Base-by-base conservation (phyloP, 257 asterid genomes). In the Capsicum pubescens region DNA sequence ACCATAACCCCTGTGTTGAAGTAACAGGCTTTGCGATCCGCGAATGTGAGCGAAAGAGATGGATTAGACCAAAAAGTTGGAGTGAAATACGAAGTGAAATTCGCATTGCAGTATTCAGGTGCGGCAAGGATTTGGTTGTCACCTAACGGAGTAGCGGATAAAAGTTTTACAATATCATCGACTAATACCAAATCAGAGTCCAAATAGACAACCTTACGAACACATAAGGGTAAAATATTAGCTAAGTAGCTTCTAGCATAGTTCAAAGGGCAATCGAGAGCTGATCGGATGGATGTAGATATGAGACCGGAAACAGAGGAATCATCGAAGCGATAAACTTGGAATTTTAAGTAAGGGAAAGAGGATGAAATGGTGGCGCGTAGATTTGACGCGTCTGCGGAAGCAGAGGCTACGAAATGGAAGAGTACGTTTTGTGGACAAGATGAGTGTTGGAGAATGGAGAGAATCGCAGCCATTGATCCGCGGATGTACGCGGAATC, bases 1-100 rank as follows among this genome's bases (percentile, higher is more conserved):
- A 95, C 97, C 99, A 95, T 95, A 0, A 95, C 99, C 0, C 99
- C 99, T 1, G 99, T 95, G 94, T 95, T 95, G 87, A 95, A 95
- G 66, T 95, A 95, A 89, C 99, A 95, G 0, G 99, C 91, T 12
- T 82, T 86, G 1, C 97, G 89, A 70, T 91, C 84, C 8, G 97
- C 94, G 84, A 94, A 94, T 1, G 98, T 93, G 48, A 91, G 70
- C 1, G 98, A 91, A 1, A 95, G 93, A 0, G 99, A 89, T 0
- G 99, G 99, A 87, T 88, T 94, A 0, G 99, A 92, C 99, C 99
- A 95, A 88, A 95, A 92, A 0, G 98, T 87, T 0, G 99, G 90
- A 1, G 99, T 95, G 90, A 95, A 95, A 85, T 95, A 95, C 5
- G 93, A 60, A 16, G 97, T 94, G 94, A 95, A 95, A 66, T 95